A percentile compares a stretch with the other conserved stretches of the same genome.
These are phyloP conservation scores for Xylaria venustula DNA, from an alignment of 495 filamentous ascomycete genomes.

Conservation along the genomic window DNA sequence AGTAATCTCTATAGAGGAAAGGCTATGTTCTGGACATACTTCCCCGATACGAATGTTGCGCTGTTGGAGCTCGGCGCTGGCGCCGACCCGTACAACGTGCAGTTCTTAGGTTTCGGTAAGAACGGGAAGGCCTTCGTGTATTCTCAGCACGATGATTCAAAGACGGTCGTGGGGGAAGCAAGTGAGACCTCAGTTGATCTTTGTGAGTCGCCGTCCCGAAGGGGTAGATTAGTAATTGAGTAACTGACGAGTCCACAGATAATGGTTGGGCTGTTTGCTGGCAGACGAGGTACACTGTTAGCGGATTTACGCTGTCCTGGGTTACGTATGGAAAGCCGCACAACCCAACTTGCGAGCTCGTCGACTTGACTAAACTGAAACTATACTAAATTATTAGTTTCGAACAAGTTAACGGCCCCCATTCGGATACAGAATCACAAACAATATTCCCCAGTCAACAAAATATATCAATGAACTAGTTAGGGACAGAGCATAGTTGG, in stretches of 20 bases:
- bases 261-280: slow-evolving; percentile 9
- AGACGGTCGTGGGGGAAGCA: background rate
- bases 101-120: too few species aligned
- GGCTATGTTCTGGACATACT: too few species aligned
- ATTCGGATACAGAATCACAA: too few species aligned
- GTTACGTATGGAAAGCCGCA: slow-evolving; percentile 8
- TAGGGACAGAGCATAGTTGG: too few species aligned
- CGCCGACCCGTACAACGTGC: too few species aligned
- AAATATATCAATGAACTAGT: too few species aligned
- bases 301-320: slow-evolving; percentile 9
- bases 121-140: background rate
- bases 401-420: background rate
- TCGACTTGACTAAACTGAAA: slow-evolving; percentile 8
- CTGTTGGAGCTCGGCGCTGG: too few species aligned
- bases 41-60: too few species aligned
- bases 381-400: background rate
- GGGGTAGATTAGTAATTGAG: background rate
- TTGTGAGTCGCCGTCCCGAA: slow-evolving; percentile 2
- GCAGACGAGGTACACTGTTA: slow-evolving; percentile 5
- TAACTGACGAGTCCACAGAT: slow-evolving; percentile 6
- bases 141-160: slow-evolving; percentile 3
- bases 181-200: background rate
- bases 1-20: slow-evolving; percentile 1
- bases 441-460: too few species aligned
- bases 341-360: slow-evolving; percentile 8